phyloP scores from a whole-genome alignment of 2,329 filamentous ascomycete genomes.

The Monosporascus sp. region DNA sequence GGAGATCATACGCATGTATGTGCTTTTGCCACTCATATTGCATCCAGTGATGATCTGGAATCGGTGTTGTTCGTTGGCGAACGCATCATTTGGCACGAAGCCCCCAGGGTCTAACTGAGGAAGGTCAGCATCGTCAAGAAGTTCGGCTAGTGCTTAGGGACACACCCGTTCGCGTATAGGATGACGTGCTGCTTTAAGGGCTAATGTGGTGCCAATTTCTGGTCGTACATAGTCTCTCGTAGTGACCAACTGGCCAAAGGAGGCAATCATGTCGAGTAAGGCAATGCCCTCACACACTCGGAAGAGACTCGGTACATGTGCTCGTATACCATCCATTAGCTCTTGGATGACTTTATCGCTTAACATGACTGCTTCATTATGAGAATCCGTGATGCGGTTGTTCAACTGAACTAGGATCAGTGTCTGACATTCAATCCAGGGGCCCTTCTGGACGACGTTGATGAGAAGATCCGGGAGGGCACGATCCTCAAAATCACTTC shows the following conservation, averaged over 20 bases:
- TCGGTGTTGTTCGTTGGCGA: conserved; percentile 70
- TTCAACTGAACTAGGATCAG: conserved; percentile 78
- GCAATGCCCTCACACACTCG: conserved; percentile 81
- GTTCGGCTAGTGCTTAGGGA: neutral
- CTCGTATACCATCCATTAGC: conserved; percentile 67
- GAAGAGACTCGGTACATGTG: conserved; percentile 69
- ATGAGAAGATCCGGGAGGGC: conserved; percentile 66
- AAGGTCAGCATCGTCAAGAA: conserved; percentile 2
- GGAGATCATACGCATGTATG: conserved; percentile 82
- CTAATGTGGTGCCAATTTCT: conserved; percentile 62
- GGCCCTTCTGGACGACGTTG: conserved; percentile 68
- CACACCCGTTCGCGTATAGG: conserved; percentile 68
- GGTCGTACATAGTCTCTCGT: conserved; percentile 58
- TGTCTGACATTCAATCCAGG: conserved; percentile 83
- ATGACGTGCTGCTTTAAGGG: conserved; percentile 70
- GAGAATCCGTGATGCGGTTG: conserved; percentile 70
- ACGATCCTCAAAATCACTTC: conserved; percentile 56
- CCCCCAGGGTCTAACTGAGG: conserved; percentile 54
- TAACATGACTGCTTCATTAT: conserved; percentile 77
- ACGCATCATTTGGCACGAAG: conserved; percentile 88
- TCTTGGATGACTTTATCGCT: conserved; percentile 72
- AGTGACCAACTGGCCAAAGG: conserved; percentile 71
- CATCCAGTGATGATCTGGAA: conserved; percentile 94
- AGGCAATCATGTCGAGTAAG: conserved; percentile 77
- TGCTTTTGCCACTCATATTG: conserved; percentile 98